Percentiles rank a stretch among this genome's conserved stretches.
Conservation (phyloP, 352 stramenopile genomes). For the Salisapilia sapeloensis region DNA sequence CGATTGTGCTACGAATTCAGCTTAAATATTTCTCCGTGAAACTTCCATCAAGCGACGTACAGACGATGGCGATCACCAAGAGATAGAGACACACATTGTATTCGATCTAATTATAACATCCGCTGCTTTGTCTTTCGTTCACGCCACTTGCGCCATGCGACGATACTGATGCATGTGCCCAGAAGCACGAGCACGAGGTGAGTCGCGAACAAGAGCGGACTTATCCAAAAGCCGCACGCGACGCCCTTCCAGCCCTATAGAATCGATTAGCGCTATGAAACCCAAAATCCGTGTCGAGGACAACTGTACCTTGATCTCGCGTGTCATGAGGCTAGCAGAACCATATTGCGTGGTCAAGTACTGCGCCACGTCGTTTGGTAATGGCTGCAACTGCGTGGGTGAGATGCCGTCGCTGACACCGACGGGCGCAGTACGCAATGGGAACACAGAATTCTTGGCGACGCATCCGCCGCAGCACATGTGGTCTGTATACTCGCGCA, state of each 20-base stretch:
- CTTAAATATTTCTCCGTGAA: too few species aligned
- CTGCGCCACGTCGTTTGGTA: constrained; percentile 32
- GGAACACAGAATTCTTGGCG: constrained; percentile 35
- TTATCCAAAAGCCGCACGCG: constrained; percentile 61
- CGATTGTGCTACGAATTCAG: too few species aligned
- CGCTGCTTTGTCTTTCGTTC: too few species aligned
- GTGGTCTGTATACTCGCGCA: constrained; percentile 37
- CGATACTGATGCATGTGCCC: constrained; percentile 20
- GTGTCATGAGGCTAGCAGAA: constrained; percentile 20
- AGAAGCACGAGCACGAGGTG: constrained; percentile 22
- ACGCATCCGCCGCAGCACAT: constrained; percentile 69
- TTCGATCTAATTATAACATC: too few species aligned
- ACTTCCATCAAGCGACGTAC: too few species aligned
- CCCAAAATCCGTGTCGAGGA: neutral
- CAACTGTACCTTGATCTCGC: constrained; percentile 51
- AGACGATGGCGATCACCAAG: too few species aligned
- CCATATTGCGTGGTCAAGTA: constrained; percentile 63
- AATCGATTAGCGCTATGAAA: constrained; percentile 1
- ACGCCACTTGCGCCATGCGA: constrained; percentile 31
- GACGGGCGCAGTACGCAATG: constrained; percentile 24
- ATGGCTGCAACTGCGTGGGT: constrained; percentile 25
- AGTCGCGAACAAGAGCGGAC: constrained; percentile 35
- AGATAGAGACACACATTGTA: too few species aligned
- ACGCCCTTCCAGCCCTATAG: constrained; percentile 59
- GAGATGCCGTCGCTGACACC: constrained; percentile 22